A percentile compares a stretch with the other conserved stretches of the same genome.
These are phyloP conservation scores for Gaeumannomyces tritici DNA, from an alignment of 2,329 filamentous ascomycete genomes.

Conservation along the genomic window DNA sequence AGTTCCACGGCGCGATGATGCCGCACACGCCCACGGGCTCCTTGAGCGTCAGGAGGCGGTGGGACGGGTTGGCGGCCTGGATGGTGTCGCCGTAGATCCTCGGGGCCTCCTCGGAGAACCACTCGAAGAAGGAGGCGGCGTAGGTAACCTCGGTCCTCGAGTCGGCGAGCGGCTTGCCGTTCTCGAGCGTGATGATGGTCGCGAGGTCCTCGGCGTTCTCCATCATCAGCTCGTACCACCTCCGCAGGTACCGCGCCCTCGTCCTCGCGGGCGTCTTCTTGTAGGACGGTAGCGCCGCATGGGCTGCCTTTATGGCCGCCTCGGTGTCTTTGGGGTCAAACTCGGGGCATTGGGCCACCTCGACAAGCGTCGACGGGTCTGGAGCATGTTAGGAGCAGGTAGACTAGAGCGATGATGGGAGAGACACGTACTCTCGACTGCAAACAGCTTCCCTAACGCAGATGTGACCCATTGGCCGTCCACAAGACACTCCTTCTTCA, in stretches of 20 bases:
- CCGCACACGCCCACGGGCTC: constrained; percentile 60
- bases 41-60: constrained; percentile 52
- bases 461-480: constrained; percentile 7
- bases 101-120: constrained; percentile 53
- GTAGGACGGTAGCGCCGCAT: constrained; percentile 33
- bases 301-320: constrained; percentile 36
- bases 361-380: constrained; percentile 35
- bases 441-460: constrained; percentile 5
- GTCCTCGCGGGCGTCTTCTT: constrained; percentile 39
- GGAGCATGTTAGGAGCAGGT: background rate
- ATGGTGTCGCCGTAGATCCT: constrained; percentile 52
- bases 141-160: constrained; percentile 51
- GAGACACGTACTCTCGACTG: constrained; percentile 4
- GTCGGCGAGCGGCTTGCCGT: constrained; percentile 55
- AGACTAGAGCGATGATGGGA: background rate
- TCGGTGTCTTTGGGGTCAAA: constrained; percentile 38
- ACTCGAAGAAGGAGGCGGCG: constrained; percentile 50
- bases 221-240: constrained; percentile 59
- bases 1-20: constrained; percentile 60
- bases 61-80: constrained; percentile 45
- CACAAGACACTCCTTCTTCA: constrained; percentile 7
- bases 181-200: constrained; percentile 60
- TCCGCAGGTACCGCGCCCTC: constrained; percentile 38
- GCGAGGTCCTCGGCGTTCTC: constrained; percentile 53
- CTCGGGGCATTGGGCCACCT: constrained; percentile 40